Base-by-base conservation (phyloP, 352 stramenopile genomes). In the Phytopythium mirpurense region DNA sequence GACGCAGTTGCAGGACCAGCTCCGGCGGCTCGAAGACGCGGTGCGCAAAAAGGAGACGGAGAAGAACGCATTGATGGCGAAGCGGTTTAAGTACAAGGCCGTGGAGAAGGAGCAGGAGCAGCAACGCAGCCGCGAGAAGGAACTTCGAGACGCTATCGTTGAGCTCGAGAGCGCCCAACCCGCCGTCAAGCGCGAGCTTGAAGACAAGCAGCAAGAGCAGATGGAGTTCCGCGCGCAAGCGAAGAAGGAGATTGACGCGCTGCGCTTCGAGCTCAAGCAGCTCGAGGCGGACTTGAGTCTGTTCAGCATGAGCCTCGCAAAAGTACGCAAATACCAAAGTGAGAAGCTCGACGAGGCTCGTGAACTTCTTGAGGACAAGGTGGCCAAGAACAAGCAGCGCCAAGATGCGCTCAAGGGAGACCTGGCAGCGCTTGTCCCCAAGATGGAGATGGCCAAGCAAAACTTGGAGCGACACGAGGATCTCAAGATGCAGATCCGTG, bases 401-500 rank as follows among this genome's bases (percentile, higher is more conserved):
- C 60, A 90, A 46, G 61, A 68, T 2, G 23, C 62, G 46, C 60
- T 65, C 12, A 61, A 47, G 19, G 67, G 77, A 32, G 60, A 57
- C 0, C 59, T 90, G 5, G 60, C 69, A 18, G 68, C 81, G 41
- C 60, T 93, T 15, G 38, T 59, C 15, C 72, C 84, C 0, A 62
- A 84, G 37, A 82, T 93, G 37, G 54, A 60, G 18, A 64, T 15
- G 27, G 70, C 67, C 0, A 61, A 68, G 5, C 36, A 69, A 4
- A 72, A 67, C 37, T 32, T 95, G 0, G 60, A 59, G 19, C 21
- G 88, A 10, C 69, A 82, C 31, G 78, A 90, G 59, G 67, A 63
- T 0, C 36, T 82, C 12, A 90, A 90, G 55, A 79, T 74, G 12
- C 70, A 90, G 11, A 88, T 95, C 32, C 70, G 66, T 32, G 80